Conservation (phyloP, 768 basidiomycete genomes). For the Russula sp. region DNA sequence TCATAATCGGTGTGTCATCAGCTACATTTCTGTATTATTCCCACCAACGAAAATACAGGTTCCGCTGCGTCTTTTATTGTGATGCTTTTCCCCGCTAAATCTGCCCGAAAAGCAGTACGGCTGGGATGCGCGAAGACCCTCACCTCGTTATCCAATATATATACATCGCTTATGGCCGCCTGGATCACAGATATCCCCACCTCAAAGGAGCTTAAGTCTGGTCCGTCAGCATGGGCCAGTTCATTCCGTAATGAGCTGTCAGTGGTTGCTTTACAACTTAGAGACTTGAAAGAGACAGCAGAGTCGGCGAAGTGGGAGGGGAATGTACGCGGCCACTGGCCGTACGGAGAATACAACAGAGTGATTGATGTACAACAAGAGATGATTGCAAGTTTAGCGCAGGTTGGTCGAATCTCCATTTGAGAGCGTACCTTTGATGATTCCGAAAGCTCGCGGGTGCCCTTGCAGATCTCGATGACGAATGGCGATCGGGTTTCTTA, state of each 20-base stretch:
- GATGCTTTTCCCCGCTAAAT: slow-evolving; percentile 53
- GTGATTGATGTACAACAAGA: slow-evolving; percentile 44
- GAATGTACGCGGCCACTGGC: slow-evolving; percentile 53
- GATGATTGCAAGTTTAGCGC: slow-evolving; percentile 42
- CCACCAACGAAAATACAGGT: slow-evolving; percentile 35
- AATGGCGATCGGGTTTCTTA: slow-evolving; percentile 43
- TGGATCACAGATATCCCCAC: slow-evolving; percentile 39
- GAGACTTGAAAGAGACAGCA: slow-evolving; percentile 39
- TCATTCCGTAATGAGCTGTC: slow-evolving; percentile 37
- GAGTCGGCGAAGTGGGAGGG: slow-evolving; percentile 47
- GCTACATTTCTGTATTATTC: neutral
- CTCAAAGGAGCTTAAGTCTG: slow-evolving; percentile 23
- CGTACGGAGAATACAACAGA: slow-evolving; percentile 45
- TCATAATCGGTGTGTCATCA: slow-evolving; percentile 45
- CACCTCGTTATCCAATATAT: slow-evolving; percentile 42
- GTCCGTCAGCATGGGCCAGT: slow-evolving; percentile 32
- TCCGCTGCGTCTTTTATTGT: slow-evolving; percentile 51
- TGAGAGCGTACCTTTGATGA: slow-evolving; percentile 4
- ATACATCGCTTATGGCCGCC: slow-evolving; percentile 43
- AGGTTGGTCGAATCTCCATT: slow-evolving; percentile 34
- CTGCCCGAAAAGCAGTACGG: slow-evolving; percentile 49
- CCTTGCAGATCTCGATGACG: slow-evolving; percentile 43
- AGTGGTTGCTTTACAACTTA: slow-evolving; percentile 37
- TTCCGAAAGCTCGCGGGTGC: slow-evolving; percentile 41
- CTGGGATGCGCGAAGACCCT: slow-evolving; percentile 44